phyloP scores from a whole-genome alignment of 139 green algal species.

The Chlamydomonas incerta region DNA sequence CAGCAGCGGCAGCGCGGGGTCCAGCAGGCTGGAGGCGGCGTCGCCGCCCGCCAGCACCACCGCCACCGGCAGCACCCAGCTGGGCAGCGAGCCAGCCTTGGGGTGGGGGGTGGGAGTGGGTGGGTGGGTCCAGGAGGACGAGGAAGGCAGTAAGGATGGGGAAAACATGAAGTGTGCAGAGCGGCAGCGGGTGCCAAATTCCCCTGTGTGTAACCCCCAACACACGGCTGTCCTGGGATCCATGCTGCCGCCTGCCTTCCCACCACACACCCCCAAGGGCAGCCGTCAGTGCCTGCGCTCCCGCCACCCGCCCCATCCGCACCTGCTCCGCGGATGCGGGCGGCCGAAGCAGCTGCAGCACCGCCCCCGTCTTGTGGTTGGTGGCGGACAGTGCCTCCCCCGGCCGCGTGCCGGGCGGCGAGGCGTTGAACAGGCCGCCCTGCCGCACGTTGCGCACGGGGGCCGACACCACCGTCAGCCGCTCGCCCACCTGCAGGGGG shows the following conservation, averaged over 20 bases:
- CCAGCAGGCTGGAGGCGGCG: constrained; percentile 80
- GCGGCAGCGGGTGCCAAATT: too few species aligned
- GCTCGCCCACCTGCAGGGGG: constrained; percentile 60
- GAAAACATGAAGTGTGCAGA: too few species aligned
- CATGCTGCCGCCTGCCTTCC: too few species aligned
- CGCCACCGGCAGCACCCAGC: constrained; percentile 78
- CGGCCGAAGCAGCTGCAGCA: constrained; percentile 70
- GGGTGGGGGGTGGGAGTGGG: too few species aligned
- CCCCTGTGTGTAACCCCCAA: too few species aligned
- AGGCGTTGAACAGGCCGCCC: constrained; percentile 65
- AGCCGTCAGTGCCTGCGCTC: too few species aligned
- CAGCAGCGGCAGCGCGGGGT: constrained; percentile 81
- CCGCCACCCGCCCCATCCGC: too few species aligned
- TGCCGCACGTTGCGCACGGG: constrained; percentile 54
- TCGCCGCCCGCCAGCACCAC: constrained; percentile 80
- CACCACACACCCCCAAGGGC: too few species aligned
- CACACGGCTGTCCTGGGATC: too few species aligned
- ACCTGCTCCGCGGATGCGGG: constrained; percentile 45
- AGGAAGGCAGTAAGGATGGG: too few species aligned
- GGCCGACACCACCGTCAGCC: constrained; percentile 84
- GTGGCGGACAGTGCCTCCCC: constrained; percentile 83
- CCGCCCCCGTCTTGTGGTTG: constrained; percentile 81
- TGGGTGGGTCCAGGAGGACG: too few species aligned
- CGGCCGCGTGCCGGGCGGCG: constrained; percentile 73
- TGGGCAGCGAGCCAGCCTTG: constrained; percentile 55